A percentile compares a stretch with the other conserved stretches of the same genome.
Evolutionary conservation across 2,329 filamentous ascomycete species (phyloP).

Genomic region (Colletotrichum lini): DNA sequence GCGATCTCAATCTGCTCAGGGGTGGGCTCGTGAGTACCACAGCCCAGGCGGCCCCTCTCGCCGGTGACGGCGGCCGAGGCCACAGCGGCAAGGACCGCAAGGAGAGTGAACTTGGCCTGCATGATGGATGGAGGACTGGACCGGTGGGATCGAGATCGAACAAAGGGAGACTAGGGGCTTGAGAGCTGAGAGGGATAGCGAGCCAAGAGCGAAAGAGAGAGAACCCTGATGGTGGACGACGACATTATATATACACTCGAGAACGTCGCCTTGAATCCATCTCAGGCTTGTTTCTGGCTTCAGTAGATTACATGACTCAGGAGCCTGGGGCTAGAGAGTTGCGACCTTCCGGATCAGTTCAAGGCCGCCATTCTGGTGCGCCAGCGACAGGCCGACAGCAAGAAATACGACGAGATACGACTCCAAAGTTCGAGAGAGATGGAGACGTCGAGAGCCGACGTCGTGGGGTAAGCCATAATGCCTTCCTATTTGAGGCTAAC

Average conservation of each 20-base stretch:
- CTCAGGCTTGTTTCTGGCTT: not conserved
- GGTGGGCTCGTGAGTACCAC: conserved; percentile 22
- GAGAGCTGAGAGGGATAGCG: conserved; percentile 24
- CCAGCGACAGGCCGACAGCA: not conserved
- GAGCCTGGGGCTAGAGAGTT: not conserved
- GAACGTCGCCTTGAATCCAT: not conserved
- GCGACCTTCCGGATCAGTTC: conserved; percentile 29
- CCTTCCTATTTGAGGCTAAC: conserved; percentile 31
- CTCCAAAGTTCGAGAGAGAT: not conserved
- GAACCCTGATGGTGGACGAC: conserved; percentile 16
- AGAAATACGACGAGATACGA: not conserved
- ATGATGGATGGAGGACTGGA: conserved; percentile 3
- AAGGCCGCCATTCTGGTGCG: not conserved
- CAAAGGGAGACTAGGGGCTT: conserved; percentile 4
- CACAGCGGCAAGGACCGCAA: conserved; percentile 25
- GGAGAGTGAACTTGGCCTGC: conserved; percentile 23
- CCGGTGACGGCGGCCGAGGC: conserved; percentile 24
- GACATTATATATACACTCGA: conserved; percentile 19
- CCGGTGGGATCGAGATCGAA: conserved; percentile 5
- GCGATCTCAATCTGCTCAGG: conserved; percentile 40
- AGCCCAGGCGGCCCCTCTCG: conserved; percentile 20
- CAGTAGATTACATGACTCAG: conserved; percentile 1
- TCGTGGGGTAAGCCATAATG: conserved; percentile 1
- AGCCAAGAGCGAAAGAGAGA: not conserved
- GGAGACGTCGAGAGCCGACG: not conserved